Base-by-base conservation (phyloP, 768 basidiomycete genomes). In the Pholiota microspora region DNA sequence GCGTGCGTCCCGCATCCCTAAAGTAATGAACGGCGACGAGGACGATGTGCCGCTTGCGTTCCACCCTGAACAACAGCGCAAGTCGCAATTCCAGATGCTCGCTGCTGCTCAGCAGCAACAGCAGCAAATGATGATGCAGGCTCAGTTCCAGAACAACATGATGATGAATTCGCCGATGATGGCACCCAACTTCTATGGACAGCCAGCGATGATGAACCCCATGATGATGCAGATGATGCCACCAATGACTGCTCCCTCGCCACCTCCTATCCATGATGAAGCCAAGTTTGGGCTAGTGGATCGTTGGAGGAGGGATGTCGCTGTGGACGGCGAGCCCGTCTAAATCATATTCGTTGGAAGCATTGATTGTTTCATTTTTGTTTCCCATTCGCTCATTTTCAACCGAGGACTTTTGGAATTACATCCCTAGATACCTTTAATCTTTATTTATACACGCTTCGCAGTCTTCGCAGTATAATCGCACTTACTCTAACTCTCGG, bases 31-130 rank as follows among this genome's bases (percentile, higher is more conserved):
- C 12, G 72, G 64, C 25, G 78, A 73, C 44, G 88, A 89, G 40
- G 88, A 91, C 57, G 83, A 92, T 61, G 73, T 72, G 52, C 89
- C 89, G 5, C 73, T 91, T 23, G 89, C 79, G 2, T 71, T 86
- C 56, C 88, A 89, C 64, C 88, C 88, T 10, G 88, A 91, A 60
- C 90, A 92, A 60, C 87, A 91, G 61, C 83, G 88, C 51, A 81
- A 82, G 57, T 84, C 86, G n/a, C 82, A 83, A 54, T 84, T 84
- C 57, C 80, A 80, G 51, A 76, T 85, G 67, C 64, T 80, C 64
- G 73, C 74, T 18, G 73, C 78, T 44, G 78, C 78, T 45, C 77
- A 77, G 52, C 80, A 80, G 60, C 80, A 82, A 60, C 79, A 83
- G 58, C 82, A 84, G 54, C 81, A 83, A 64, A 77, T 89, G 72